Evolutionary conservation across 805 yeast genomes (phyloP), one percentile per base, ranked within the genome.

Genomic region (Spathaspora gorwiae): DNA sequence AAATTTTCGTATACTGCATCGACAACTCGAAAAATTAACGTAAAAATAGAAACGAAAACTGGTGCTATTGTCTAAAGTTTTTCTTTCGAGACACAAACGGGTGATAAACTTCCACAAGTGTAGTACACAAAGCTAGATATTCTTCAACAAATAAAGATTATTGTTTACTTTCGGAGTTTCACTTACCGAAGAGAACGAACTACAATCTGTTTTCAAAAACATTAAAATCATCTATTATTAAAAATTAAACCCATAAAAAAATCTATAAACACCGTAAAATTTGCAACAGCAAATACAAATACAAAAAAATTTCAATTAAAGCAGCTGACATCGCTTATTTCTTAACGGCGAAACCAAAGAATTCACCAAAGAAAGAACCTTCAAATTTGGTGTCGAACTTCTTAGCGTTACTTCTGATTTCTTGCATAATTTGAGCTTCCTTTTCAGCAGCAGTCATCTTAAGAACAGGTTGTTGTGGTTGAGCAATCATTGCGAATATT

Each of bases 341-440:
- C 39, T 39, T 61, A 40, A 60, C 47, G 27, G 64, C 52, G 44
- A 67, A 64, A 37, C 73, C 73, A 46, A 71, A 70, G 52, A 69
- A 52, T 47, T 70, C 57, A 40, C 76, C 76, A 47, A 71, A 62
- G 56, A 70, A 62, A 37, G 67, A 61, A 33, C 72, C 68, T 52
- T 67, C 66, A 54, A 67, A 70, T 51, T 68, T 70, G 30, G 70
- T 57, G 47, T 70, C 73, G 57, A 49, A 70, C 51, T 59, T 66
- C 39, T 55, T 62, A 39, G 53, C 39, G 47, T 53, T 54, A 32
- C 66, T 58, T 65, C 72, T 67, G 49, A 71, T 71, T 52, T 70
- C 75, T 37, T 61, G 60, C 76, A 71, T 70, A 52, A 71, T 70
- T 51, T 60, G 59, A 49, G 74, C 75, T 62, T 71, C 76, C 58